A percentile compares a stretch with the other conserved stretches of the same genome.
phyloP scores from a whole-genome alignment of 2,329 filamentous ascomycete species.

The Ophiostoma sp. region DNA sequence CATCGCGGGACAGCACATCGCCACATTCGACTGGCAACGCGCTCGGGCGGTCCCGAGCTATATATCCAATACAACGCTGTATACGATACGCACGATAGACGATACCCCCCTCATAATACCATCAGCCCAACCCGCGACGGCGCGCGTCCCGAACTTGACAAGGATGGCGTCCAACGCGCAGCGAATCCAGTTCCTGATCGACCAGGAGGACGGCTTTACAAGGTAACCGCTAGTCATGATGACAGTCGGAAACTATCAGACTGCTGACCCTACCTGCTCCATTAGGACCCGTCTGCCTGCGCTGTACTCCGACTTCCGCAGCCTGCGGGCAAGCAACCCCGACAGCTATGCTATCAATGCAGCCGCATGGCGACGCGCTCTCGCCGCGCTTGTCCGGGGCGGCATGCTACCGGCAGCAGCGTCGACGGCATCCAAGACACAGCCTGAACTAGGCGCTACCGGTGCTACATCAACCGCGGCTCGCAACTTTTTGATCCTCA shows the following conservation, averaged over 20 bases:
- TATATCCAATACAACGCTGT: slow-evolving; percentile 2
- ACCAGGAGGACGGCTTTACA: slow-evolving; percentile 26
- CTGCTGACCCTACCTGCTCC: neutral
- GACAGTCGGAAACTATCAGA: no score
- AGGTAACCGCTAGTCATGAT: slow-evolving; percentile 3
- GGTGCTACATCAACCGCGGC: slow-evolving; percentile 28
- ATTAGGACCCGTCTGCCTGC: slow-evolving; percentile 26
- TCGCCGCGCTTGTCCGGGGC: slow-evolving; percentile 31
- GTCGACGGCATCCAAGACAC: neutral
- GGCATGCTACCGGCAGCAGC: slow-evolving; percentile 32
- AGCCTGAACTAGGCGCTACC: neutral
- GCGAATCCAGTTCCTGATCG: slow-evolving; percentile 27
- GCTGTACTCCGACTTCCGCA: slow-evolving; percentile 31
- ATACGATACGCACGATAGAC: neutral
- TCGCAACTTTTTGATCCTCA: slow-evolving; percentile 48
- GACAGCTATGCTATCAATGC: slow-evolving; percentile 33
- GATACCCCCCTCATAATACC: neutral
- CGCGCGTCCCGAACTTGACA: neutral
- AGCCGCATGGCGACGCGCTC: slow-evolving; percentile 35
- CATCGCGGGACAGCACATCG: slow-evolving; percentile 19
- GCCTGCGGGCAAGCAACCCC: slow-evolving; percentile 29
- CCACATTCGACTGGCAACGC: slow-evolving; percentile 14
- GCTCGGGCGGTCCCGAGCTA: neutral
- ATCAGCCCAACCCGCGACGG: neutral
- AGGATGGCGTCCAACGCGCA: slow-evolving; percentile 26